phyloP scores from a whole-genome alignment of 495 filamentous ascomycete species.

The Talaromyces nanjingensis region DNA sequence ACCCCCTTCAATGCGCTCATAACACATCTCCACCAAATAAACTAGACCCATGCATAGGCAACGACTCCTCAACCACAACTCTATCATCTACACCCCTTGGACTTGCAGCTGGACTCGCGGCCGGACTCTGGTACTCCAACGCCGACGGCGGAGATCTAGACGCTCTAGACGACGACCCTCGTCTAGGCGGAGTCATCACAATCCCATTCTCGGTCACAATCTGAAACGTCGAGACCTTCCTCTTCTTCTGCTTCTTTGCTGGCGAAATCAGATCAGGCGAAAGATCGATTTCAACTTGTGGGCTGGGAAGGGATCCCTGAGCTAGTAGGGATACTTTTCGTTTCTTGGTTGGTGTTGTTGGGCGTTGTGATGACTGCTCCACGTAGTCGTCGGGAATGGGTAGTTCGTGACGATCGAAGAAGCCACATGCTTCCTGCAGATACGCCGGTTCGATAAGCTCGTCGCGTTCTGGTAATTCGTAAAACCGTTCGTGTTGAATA shows the following conservation, averaged over 20 bases:
- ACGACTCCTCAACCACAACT: not conserved
- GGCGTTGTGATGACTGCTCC: not conserved
- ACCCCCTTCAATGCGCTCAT: not conserved
- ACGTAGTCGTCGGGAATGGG: slow-evolving; percentile 29
- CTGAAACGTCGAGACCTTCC: not conserved
- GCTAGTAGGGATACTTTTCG: slow-evolving; percentile 14
- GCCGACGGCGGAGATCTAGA: not conserved
- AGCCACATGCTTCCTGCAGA: slow-evolving; percentile 21
- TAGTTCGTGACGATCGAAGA: slow-evolving; percentile 36
- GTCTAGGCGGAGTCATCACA: slow-evolving; percentile 15
- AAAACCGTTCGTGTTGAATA: slow-evolving; percentile 64
- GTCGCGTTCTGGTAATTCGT: slow-evolving; percentile 47
- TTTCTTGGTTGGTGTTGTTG: slow-evolving; percentile 5
- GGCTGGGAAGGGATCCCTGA: not conserved
- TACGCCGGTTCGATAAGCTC: slow-evolving; percentile 16
- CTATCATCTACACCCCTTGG: not conserved
- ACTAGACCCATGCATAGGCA: not conserved
- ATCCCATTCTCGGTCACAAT: slow-evolving; percentile 17
- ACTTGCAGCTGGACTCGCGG: not conserved
- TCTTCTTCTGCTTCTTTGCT: slow-evolving; percentile 15
- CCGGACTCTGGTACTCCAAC: not conserved
- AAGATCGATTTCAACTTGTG: slow-evolving; percentile 9
- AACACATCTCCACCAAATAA: not conserved
- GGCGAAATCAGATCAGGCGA: slow-evolving; percentile 1
- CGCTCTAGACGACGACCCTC: not conserved